phyloP scores from a whole-genome alignment of 495 filamentous ascomycete genomes.

The Aspergillus bertholletiae region DNA sequence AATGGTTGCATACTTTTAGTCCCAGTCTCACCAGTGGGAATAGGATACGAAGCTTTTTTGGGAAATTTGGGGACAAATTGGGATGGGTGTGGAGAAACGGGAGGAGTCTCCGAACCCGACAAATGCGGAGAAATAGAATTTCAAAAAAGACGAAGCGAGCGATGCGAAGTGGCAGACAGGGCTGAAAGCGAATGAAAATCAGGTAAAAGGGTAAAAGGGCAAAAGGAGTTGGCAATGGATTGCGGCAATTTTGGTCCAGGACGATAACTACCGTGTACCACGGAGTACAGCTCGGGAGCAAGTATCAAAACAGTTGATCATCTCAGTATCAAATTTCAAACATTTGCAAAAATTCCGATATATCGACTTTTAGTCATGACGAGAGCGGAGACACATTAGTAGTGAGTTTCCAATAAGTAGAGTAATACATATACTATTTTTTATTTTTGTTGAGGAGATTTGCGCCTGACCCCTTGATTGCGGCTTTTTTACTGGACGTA shows the following conservation, averaged over 20 bases:
- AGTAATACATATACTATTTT: background rate
- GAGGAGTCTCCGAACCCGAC: conserved; percentile 18
- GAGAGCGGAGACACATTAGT: background rate
- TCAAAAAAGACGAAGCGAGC: conserved; percentile 4
- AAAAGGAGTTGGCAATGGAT: conserved; percentile 1
- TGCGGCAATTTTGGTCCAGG: conserved; percentile 23
- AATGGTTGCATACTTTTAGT: conserved; percentile 39
- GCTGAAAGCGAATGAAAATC: conserved; percentile 8
- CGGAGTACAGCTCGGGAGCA: conserved; percentile 5
- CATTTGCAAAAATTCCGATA: background rate
- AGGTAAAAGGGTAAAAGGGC: background rate
- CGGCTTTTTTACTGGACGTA: background rate
- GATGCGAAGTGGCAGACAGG: conserved; percentile 1
- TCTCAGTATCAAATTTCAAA: background rate
- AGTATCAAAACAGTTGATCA: background rate
- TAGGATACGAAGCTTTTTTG: conserved; percentile 33
- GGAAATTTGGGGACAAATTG: conserved; percentile 22
- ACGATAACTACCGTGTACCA: conserved; percentile 21
- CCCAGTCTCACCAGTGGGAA: conserved; percentile 22
- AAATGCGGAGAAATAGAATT: conserved; percentile 19
- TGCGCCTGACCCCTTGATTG: background rate
- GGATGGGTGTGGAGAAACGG: conserved; percentile 18
- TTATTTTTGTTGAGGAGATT: conserved; percentile 1
- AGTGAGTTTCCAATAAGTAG: background rate
- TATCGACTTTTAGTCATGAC: background rate